Base-by-base conservation (phyloP, 164 flowering plant species). In the Umbellularia californica region DNA sequence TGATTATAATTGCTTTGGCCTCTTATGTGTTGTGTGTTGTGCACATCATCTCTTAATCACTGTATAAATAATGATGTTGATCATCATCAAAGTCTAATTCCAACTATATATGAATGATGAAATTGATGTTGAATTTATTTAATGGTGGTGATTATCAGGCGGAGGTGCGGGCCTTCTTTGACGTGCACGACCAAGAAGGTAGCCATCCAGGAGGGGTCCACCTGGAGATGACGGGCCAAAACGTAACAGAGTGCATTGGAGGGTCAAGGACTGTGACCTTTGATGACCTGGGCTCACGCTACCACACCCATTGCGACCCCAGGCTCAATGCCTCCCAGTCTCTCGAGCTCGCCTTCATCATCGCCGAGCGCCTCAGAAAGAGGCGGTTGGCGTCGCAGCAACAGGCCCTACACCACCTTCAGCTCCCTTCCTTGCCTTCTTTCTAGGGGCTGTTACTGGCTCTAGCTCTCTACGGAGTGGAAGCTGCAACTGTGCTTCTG, bases 261-360 rank as follows among this genome's bases (percentile, higher is more conserved):
- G 98, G 98, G 60, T 90, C 98, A 58, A 80, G 89, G 58, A 90
- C 97, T 1, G 93, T 93, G 78, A 93, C 98, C 60, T 90, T 85
- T 74, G 96, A 93, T 65, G 97, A 93, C 75, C 80, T 93, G 72
- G 76, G 92, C 85, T 91, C 92, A 0, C 93, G 97, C 65, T 93
- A 93, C 86, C 93, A 93, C 87, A 93, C 97, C 35, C 98, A 93
- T 80, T 93, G 98, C 72, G 98, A 93, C 79, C 96, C 98, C 2
- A 85, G 98, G 76, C 95, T 93, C 64, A 93, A 93, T 71, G 97
- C 98, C n/a, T 93, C 98, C 58, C 98, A 93, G 70, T 87, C 98
- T 33, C 90, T 93, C 0, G 97, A 93, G 84, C 98, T 93, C 20
- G 89, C 98, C 50, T 93, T 93, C 85, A 88, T 90, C 77, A 89